Conservation (phyloP, 2,329 filamentous ascomycete species). For the Aspergillus texensis region DNA sequence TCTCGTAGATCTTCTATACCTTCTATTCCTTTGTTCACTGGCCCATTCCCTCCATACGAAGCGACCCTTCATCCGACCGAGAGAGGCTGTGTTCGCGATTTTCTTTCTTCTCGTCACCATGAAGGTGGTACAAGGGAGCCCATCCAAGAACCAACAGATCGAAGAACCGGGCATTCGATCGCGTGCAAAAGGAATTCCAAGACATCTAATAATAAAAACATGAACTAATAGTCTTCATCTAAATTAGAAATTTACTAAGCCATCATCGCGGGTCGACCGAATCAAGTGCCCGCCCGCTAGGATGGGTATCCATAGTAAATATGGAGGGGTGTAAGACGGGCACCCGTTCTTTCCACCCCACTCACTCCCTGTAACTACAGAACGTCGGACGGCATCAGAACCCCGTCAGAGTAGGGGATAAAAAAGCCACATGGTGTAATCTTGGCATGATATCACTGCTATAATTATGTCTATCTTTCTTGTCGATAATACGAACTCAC, state of each 20-base stretch:
- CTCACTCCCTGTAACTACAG: background rate
- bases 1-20: background rate
- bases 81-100: background rate
- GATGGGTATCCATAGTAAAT: background rate
- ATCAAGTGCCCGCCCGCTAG: background rate
- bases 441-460: constrained; percentile 2
- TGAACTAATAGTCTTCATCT: background rate
- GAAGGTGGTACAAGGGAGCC: background rate
- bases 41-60: background rate
- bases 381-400: background rate
- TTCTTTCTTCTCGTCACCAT: background rate
- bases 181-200: too few relatives aligned
- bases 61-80: background rate
- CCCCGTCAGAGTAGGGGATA: background rate
- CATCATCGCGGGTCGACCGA: background rate
- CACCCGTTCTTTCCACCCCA: background rate
- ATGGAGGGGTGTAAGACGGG: background rate
- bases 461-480: background rate
- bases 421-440: constrained; percentile 4
- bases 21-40: background rate
- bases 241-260: background rate
- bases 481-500: background rate
- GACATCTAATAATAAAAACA: background rate
- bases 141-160: background rate
- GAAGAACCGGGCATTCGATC: background rate